Evolutionary conservation across 768 basidiomycete species (phyloP).

Genomic region (Podaxis rugospora): DNA sequence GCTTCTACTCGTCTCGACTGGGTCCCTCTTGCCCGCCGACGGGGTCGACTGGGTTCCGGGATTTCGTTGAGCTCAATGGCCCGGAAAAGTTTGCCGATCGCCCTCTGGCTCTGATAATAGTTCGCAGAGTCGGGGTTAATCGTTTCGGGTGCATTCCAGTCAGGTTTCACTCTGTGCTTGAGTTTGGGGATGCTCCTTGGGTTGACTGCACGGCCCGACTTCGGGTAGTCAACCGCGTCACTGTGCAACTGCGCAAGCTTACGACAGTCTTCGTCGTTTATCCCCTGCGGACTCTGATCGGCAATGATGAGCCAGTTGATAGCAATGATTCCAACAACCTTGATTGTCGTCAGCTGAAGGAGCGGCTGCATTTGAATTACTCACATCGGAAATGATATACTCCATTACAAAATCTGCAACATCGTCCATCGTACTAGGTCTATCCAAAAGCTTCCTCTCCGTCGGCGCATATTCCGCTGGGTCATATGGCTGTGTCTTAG

Average conservation of each 20-base stretch:
- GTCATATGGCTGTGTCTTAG: not conserved
- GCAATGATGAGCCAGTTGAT: slow-evolving; percentile 63
- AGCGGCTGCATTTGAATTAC: slow-evolving; percentile 13
- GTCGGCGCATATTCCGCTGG: slow-evolving; percentile 52
- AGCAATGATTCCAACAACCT: slow-evolving; percentile 60
- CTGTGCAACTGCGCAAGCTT: slow-evolving; percentile 54
- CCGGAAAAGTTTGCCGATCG: slow-evolving; percentile 62
- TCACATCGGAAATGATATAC: slow-evolving; percentile 61
- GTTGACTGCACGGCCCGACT: slow-evolving; percentile 46
- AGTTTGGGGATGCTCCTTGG: slow-evolving; percentile 38
- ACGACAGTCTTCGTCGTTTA: slow-evolving; percentile 49
- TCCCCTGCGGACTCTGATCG: slow-evolving; percentile 43
- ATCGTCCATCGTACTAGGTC: slow-evolving; percentile 54
- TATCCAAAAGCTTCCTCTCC: slow-evolving; percentile 36
- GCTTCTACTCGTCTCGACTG: slow-evolving; percentile 2
- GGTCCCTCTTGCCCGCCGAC: slow-evolving; percentile 6
- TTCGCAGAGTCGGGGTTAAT: slow-evolving; percentile 26
- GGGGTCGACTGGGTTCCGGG: not conserved
- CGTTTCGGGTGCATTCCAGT: slow-evolving; percentile 67
- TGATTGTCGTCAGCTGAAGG: not conserved
- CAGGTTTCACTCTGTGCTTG: slow-evolving; percentile 37
- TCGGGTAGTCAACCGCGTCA: slow-evolving; percentile 64
- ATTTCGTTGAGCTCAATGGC: slow-evolving; percentile 44
- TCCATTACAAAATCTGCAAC: slow-evolving; percentile 69
- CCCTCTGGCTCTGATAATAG: slow-evolving; percentile 49